Evolutionary conservation across 495 filamentous ascomycete species (phyloP).

Genomic region (Thermothielavioides terrestris): DNA sequence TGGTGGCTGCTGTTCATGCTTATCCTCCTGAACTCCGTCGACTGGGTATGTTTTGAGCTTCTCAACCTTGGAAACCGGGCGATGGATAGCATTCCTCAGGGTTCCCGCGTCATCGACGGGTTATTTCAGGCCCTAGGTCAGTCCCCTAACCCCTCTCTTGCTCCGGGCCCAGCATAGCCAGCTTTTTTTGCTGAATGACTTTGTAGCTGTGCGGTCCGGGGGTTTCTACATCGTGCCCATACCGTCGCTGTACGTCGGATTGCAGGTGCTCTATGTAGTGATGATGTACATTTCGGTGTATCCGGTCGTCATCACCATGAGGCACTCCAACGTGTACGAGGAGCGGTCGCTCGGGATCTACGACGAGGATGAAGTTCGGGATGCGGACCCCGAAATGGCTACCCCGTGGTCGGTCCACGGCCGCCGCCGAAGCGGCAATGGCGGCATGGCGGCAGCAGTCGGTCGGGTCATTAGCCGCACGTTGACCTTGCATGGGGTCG

Average conservation of each 20-base stretch:
- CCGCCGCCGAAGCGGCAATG: slow-evolving; percentile 12
- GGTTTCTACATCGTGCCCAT: slow-evolving; percentile 82
- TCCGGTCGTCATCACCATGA: slow-evolving; percentile 66
- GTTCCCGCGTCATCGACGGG: slow-evolving; percentile 61
- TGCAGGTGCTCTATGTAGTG: slow-evolving; percentile 75
- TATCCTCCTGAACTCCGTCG: slow-evolving; percentile 65
- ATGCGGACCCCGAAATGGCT: slow-evolving; percentile 10
- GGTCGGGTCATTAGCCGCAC: slow-evolving; percentile 23
- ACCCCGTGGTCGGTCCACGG: background rate
- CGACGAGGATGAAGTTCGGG: slow-evolving; percentile 31
- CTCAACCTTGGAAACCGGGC: slow-evolving; percentile 64
- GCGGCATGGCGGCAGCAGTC: slow-evolving; percentile 18
- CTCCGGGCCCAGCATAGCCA: no score
- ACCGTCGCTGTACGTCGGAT: slow-evolving; percentile 56
- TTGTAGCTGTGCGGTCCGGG: slow-evolving; percentile 62
- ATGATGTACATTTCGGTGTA: slow-evolving; percentile 89
- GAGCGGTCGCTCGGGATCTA: slow-evolving; percentile 63
- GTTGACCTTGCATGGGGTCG: slow-evolving; percentile 34
- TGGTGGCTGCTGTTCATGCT: slow-evolving; percentile 73
- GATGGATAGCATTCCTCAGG: slow-evolving; percentile 47
- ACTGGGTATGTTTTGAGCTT: slow-evolving; percentile 75
- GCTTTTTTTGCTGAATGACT: slow-evolving; percentile 4
- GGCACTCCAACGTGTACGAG: slow-evolving; percentile 57
- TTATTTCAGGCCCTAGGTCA: slow-evolving; percentile 68
- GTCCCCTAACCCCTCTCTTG: background rate